Evolutionary conservation across 495 filamentous ascomycete genomes (phyloP).

Genomic region (Penicillium psychrofluorescens): DNA sequence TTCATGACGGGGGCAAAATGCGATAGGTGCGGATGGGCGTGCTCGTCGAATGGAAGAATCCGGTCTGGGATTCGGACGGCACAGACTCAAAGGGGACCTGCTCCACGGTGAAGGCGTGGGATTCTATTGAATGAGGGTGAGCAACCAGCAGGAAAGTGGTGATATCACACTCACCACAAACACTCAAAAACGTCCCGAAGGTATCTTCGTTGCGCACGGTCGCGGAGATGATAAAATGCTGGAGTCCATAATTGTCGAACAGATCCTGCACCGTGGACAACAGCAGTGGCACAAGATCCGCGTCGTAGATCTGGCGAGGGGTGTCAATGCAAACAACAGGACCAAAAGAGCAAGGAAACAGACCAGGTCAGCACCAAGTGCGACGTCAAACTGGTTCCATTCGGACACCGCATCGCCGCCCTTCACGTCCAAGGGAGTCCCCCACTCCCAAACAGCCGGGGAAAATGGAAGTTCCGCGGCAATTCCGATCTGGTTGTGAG

Average conservation of each 20-base stretch:
- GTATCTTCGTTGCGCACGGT: conserved; percentile 60
- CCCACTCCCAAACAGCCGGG: conserved; percentile 35
- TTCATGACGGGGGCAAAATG: conserved; percentile 12
- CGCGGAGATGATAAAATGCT: conserved; percentile 49
- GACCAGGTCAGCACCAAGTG: conserved; percentile 46
- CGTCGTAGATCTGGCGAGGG: conserved; percentile 55
- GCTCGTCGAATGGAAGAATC: conserved; percentile 49
- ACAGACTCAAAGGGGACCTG: conserved; percentile 37
- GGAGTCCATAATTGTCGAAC: conserved; percentile 40
- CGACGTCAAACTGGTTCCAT: conserved; percentile 33
- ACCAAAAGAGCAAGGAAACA: background rate
- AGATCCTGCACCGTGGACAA: conserved; percentile 48
- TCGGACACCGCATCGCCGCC: conserved; percentile 1
- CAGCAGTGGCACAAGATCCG: conserved; percentile 47
- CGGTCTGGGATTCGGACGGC: conserved; percentile 39
- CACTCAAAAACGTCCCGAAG: conserved; percentile 45
- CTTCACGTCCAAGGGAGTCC: conserved; percentile 14
- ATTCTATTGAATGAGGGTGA: conserved; percentile 14
- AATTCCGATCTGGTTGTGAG: conserved; percentile 54
- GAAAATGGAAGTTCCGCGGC: conserved; percentile 24
- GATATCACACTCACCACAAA: conserved; percentile 45
- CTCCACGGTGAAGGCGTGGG: conserved; percentile 30
- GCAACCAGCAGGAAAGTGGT: background rate
- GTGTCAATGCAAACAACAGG: background rate
- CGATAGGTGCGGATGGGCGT: conserved; percentile 43